These are phyloP conservation scores for Prototheca wickerhamii DNA, from an alignment of 163 green algal species.

Conservation along the genomic window DNA sequence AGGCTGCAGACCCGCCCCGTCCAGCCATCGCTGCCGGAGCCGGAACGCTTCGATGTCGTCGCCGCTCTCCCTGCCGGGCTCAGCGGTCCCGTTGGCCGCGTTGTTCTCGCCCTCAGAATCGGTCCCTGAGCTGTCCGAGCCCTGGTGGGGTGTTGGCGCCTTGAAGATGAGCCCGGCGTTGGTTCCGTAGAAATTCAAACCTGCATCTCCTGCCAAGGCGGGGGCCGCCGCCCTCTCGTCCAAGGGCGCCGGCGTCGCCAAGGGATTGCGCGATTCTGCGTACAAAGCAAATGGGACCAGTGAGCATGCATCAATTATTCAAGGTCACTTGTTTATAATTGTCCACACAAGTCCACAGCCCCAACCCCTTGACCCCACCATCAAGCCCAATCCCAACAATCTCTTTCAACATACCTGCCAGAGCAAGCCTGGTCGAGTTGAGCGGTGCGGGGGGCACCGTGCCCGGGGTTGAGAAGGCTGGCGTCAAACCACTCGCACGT, in stretches of 20 bases:
- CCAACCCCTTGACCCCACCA: too few relatives aligned
- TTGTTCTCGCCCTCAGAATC: not conserved
- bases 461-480: not conserved
- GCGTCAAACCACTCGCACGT: too few relatives aligned
- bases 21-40: too few relatives aligned
- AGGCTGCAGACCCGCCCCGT: too few relatives aligned
- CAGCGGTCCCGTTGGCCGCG: too few relatives aligned
- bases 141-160: not conserved
- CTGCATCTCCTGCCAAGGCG: not conserved
- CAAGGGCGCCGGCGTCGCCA: conserved; percentile 20
- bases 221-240: not conserved
- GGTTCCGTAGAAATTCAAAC: conserved; percentile 25
- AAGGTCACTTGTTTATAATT: too few relatives aligned
- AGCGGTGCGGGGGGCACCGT: not conserved
- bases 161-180: conserved; percentile 13
- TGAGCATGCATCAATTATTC: too few relatives aligned
- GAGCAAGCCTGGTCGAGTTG: not conserved
- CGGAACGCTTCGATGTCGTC: not conserved
- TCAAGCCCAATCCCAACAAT: not conserved
- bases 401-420: not conserved
- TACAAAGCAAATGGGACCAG: not conserved
- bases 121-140: not conserved
- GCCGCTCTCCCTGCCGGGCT: too few relatives aligned
- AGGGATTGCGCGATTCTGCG: conserved; percentile 15
- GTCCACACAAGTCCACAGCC: not conserved